Evolutionary conservation across 345 rosid species (phyloP).

Genomic region (Syzygium aromaticum): DNA sequence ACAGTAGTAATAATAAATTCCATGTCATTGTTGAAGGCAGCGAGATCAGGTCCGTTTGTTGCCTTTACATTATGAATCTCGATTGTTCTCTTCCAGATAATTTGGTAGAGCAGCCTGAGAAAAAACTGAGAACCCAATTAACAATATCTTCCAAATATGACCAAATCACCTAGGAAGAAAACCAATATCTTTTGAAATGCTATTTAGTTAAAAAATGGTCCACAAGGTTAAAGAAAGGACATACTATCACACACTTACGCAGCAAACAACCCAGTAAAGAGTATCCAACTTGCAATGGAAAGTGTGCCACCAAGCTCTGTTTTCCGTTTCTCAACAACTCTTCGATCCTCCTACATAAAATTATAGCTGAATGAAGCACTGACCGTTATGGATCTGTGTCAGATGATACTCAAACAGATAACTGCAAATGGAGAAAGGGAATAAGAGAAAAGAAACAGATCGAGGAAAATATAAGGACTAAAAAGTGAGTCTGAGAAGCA

Average conservation of each 20-base stretch:
- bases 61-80: conserved; percentile 91
- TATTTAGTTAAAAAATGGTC: neutral
- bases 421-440: neutral
- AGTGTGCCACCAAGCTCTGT: conserved; percentile 92
- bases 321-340: conserved; percentile 69
- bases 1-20: conserved; percentile 77
- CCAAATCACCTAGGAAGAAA: neutral
- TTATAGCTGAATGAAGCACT: neutral
- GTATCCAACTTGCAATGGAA: conserved; percentile 92
- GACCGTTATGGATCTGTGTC: neutral
- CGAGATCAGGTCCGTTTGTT: conserved; percentile 63
- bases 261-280: conserved; percentile 81
- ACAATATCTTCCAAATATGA: neutral
- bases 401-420: neutral
- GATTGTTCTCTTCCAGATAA: conserved; percentile 68
- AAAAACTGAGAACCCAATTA: conserved; percentile 32
- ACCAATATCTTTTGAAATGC: neutral
- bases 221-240: neutral
- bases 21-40: conserved; percentile 59
- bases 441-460: neutral
- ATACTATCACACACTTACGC: conserved; percentile 54
- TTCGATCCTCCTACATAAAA: conserved; percentile 65
- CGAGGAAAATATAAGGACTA: neutral
- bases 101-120: conserved; percentile 91
- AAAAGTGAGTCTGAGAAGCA: neutral